Evolutionary conservation across 768 basidiomycete species (phyloP).

Genomic region (Lactarius deliciosus): DNA sequence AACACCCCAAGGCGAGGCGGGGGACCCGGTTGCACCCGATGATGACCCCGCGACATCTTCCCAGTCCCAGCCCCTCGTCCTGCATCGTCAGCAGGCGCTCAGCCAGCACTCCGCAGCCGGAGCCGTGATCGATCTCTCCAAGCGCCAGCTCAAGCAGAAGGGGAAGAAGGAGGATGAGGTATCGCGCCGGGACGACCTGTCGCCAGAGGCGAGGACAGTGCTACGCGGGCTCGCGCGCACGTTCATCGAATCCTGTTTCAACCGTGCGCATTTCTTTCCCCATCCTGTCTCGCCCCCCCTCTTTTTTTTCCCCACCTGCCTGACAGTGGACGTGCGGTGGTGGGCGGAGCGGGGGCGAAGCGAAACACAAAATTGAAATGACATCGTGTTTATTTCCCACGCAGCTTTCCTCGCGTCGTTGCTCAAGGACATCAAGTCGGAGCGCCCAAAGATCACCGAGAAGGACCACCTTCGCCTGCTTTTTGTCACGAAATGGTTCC

Average conservation of each 20-base stretch:
- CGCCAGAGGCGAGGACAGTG: constrained; percentile 57
- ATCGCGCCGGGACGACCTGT: constrained; percentile 63
- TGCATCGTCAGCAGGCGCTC: constrained; percentile 86
- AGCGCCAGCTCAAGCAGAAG: constrained; percentile 51
- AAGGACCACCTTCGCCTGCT: constrained; percentile 90
- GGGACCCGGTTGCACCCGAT: constrained; percentile 30
- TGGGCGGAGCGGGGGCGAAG: background rate
- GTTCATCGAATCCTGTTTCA: constrained; percentile 85
- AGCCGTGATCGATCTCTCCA: constrained; percentile 61
- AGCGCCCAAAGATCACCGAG: constrained; percentile 89
- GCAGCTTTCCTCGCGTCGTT: constrained; percentile 86
- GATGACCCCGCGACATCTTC: constrained; percentile 24
- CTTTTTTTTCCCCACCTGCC: background rate
- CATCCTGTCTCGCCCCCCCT: background rate
- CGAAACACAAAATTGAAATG: background rate
- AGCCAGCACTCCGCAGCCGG: constrained; percentile 62
- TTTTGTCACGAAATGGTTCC: constrained; percentile 86
- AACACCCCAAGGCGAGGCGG: constrained; percentile 33
- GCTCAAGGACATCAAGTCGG: constrained; percentile 90
- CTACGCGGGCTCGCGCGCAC: constrained; percentile 68
- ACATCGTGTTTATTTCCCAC: background rate
- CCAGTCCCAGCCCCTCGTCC: constrained; percentile 58
- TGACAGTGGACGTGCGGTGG: background rate
- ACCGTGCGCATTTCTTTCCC: constrained; percentile 56
- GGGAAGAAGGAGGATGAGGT: constrained; percentile 70